Evolutionary conservation across 2,329 filamentous ascomycete genomes (phyloP).

Genomic region (Zymoseptoria crescenta): DNA sequence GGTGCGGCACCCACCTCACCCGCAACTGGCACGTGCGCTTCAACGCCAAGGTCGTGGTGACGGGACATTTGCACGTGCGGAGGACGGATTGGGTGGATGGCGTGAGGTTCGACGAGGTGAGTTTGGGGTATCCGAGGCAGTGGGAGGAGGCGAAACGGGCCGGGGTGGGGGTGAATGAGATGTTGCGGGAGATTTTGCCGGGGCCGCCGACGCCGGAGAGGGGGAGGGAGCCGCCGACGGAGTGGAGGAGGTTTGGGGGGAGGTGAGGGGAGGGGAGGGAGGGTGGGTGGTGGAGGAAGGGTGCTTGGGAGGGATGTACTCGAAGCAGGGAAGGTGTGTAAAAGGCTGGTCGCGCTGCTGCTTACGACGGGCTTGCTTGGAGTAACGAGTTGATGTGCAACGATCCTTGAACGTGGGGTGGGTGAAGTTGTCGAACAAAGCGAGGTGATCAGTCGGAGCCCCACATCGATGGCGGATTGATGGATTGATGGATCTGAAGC

Average conservation of each 20-base stretch:
- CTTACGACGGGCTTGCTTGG: no score
- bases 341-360: no score
- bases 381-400: no score
- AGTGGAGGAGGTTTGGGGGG: slow-evolving; percentile 15
- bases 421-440: no score
- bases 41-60: slow-evolving; percentile 41
- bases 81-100: slow-evolving; percentile 41
- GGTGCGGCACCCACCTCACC: slow-evolving; percentile 43
- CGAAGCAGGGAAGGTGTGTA: neutral
- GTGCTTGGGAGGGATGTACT: neutral
- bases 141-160: slow-evolving; percentile 38
- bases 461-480: no score
- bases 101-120: slow-evolving; percentile 41
- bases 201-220: slow-evolving; percentile 30
- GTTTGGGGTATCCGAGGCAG: slow-evolving; percentile 41
- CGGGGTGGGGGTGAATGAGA: slow-evolving; percentile 38
- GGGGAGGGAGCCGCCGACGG: slow-evolving; percentile 23
- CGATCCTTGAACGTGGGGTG: no score
- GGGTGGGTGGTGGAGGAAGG: neutral
- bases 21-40: slow-evolving; percentile 40
- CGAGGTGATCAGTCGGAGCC: no score
- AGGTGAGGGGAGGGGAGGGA: neutral
- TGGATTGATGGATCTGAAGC: no score
- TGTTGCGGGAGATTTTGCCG: slow-evolving; percentile 40
- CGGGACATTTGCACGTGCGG: slow-evolving; percentile 40